Conservation (phyloP, 2,329 filamentous ascomycete genomes). For the Neodidymelliopsis sp. region DNA sequence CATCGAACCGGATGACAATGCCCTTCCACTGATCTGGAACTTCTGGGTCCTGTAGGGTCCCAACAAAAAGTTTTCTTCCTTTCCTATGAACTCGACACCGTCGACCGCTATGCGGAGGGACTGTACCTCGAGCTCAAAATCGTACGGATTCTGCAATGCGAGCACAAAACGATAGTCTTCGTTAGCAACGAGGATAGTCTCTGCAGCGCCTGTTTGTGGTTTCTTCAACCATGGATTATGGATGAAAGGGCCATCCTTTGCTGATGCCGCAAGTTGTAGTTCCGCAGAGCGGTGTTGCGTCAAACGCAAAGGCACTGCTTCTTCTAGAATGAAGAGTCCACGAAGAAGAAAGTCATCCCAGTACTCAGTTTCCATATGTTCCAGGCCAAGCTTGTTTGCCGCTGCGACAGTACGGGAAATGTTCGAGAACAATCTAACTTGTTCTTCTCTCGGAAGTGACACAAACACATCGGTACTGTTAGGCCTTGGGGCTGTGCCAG, state of each 20-base stretch:
- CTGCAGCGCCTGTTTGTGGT: slow-evolving; percentile 62
- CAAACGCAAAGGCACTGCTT: slow-evolving; percentile 35
- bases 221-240: slow-evolving; percentile 90
- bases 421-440: slow-evolving; percentile 82
- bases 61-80: slow-evolving; percentile 70
- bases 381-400: slow-evolving; percentile 76
- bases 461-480: slow-evolving; percentile 74
- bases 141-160: slow-evolving; percentile 91
- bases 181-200: slow-evolving; percentile 77
- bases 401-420: slow-evolving; percentile 83
- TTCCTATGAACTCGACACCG: slow-evolving; percentile 74
- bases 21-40: slow-evolving; percentile 73
- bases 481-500: slow-evolving; percentile 74
- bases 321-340: slow-evolving; percentile 70
- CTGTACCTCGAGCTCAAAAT: slow-evolving; percentile 90
- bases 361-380: slow-evolving; percentile 79
- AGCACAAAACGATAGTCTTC: slow-evolving; percentile 81
- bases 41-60: slow-evolving; percentile 85
- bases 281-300: slow-evolving; percentile 46
- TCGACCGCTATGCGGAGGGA: slow-evolving; percentile 77
- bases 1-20: slow-evolving; percentile 71
- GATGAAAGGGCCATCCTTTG: slow-evolving; percentile 78
- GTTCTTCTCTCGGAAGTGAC: slow-evolving; percentile 79
- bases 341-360: slow-evolving; percentile 97
- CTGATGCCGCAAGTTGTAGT: slow-evolving; percentile 41